Evolutionary conservation across 164 flowering plant species (phyloP).

Genomic region (Pachysandra terminalis): DNA sequence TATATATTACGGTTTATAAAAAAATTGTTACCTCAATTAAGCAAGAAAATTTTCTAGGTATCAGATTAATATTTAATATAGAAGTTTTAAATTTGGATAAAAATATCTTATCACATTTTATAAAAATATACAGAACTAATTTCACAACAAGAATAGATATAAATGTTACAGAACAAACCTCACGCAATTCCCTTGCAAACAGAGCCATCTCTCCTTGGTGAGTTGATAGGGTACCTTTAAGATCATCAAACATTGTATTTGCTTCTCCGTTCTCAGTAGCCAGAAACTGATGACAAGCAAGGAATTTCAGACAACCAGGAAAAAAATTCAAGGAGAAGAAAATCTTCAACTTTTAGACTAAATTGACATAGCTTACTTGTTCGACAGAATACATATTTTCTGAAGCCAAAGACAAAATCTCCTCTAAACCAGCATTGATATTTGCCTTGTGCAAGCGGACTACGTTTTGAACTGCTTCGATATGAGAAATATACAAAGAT

Average conservation of each 20-base stretch:
- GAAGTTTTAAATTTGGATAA: no score
- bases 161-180: conserved; percentile 43
- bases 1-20: no score
- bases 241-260: conserved; percentile 60
- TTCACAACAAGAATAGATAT: background rate
- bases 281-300: conserved; percentile 43
- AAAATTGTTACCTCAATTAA: no score
- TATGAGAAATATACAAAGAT: conserved; percentile 62
- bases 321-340: background rate
- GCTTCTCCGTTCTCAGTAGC: conserved; percentile 45
- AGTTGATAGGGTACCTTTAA: conserved; percentile 54
- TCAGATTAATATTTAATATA: no score
- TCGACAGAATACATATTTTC: conserved; percentile 48
- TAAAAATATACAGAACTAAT: no score
- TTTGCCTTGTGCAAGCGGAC: conserved; percentile 81
- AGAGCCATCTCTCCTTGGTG: conserved; percentile 83
- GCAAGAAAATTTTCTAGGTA: no score
- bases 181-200: conserved; percentile 76
- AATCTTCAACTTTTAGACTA: background rate
- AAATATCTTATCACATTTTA: no score
- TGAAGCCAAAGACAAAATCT: conserved; percentile 52
- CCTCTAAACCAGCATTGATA: conserved; percentile 70
- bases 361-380: conserved; percentile 40
- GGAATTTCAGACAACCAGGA: background rate
- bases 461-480: conserved; percentile 88